These are phyloP conservation scores for Diaporthe sp. DNA, from an alignment of 2,329 filamentous ascomycete species.

Conservation along the genomic window DNA sequence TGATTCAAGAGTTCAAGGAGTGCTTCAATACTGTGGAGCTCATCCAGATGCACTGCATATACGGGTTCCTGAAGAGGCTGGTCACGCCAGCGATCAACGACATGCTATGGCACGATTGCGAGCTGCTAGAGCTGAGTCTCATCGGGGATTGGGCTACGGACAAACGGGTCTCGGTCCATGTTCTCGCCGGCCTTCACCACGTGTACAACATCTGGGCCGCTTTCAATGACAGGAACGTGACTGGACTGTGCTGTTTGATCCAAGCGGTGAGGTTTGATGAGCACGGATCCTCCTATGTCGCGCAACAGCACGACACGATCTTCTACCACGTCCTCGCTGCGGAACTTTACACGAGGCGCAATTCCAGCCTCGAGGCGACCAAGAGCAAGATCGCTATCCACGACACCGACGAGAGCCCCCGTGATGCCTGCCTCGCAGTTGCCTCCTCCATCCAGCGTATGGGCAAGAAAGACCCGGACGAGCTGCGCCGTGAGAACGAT, in stretches of 20 bases:
- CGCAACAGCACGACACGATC: neutral
- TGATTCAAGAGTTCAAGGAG: neutral
- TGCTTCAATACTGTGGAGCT: neutral
- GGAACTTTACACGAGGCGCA: neutral
- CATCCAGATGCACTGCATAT: slow-evolving; percentile 4
- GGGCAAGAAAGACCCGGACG: neutral
- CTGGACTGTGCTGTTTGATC: neutral
- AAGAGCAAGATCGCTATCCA: neutral
- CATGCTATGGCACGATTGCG: neutral
- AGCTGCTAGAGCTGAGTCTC: neutral
- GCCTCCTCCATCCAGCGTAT: neutral
- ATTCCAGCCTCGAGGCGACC: neutral
- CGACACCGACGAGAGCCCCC: neutral
- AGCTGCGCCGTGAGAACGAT: neutral
- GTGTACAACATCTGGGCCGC: neutral
- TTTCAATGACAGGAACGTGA: neutral
- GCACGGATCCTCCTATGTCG: neutral
- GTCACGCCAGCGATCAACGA: neutral
- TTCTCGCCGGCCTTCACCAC: neutral
- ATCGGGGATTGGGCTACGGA: neutral
- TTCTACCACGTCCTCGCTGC: neutral
- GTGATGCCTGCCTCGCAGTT: neutral
- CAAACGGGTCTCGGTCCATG: neutral
- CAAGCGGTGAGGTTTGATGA: too few relatives aligned
- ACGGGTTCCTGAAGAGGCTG: slow-evolving; percentile 2